phyloP scores from a whole-genome alignment of 345 rosid species.

The Arabis alpina region DNA sequence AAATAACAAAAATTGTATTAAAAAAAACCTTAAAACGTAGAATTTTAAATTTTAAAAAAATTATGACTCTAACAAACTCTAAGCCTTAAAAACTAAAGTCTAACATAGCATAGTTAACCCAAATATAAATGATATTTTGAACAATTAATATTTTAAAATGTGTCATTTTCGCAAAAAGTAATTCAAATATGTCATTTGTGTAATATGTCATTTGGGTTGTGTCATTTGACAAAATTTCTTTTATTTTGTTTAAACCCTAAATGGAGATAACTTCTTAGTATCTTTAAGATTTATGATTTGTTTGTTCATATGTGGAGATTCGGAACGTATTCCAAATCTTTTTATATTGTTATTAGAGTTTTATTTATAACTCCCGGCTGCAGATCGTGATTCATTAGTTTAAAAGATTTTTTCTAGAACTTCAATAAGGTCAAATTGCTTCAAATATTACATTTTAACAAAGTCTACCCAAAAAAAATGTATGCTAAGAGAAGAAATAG shows the following conservation, averaged over 20 bases:
- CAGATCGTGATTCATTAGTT: constrained; percentile 15
- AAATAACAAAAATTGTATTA: too few species aligned
- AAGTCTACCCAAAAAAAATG: background rate
- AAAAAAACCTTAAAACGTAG: too few species aligned
- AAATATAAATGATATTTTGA: too few species aligned
- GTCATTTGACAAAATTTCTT: too few species aligned
- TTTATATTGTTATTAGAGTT: background rate
- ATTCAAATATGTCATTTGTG: too few species aligned
- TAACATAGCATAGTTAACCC: too few species aligned
- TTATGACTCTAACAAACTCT: too few species aligned
- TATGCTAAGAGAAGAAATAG: background rate
- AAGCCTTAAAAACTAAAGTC: too few species aligned
- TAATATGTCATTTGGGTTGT: too few species aligned
- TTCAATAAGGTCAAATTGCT: constrained; percentile 23
- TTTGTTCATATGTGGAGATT: constrained; percentile 32
- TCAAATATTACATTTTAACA: constrained; percentile 19
- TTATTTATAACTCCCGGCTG: constrained; percentile 12
- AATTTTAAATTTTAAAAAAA: too few species aligned
- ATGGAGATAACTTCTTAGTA: background rate
- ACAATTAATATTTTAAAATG: too few species aligned
- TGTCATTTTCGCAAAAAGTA: too few species aligned
- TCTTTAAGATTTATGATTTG: constrained; percentile 4
- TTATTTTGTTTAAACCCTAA: background rate
- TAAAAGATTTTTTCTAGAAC: background rate
- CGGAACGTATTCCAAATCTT: constrained; percentile 14